These are phyloP conservation scores for Botryotinia calthae DNA, from an alignment of 2,329 filamentous ascomycete species.

Conservation along the genomic window DNA sequence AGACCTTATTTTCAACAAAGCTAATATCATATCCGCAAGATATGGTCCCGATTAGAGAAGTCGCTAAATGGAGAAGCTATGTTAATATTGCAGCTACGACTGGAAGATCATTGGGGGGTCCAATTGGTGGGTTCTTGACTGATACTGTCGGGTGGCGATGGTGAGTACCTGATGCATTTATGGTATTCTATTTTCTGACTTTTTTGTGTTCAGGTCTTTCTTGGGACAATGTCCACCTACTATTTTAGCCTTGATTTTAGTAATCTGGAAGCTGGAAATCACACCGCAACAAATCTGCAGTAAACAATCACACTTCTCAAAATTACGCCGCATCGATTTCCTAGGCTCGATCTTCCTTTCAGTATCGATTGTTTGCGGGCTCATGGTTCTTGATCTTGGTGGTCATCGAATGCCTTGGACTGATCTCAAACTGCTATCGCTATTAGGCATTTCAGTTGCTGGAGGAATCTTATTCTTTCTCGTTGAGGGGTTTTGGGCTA, in stretches of 20 bases:
- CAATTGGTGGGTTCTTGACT: constrained; percentile 56
- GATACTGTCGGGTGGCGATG: constrained; percentile 66
- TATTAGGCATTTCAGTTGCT: constrained; percentile 38
- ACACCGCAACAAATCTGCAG: constrained; percentile 23
- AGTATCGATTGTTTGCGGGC: constrained; percentile 44
- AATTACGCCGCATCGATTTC: constrained; percentile 54
- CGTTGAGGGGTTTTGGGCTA: constrained; percentile 40
- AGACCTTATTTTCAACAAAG: neutral
- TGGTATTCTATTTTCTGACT: neutral
- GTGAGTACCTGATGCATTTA: constrained; percentile 39
- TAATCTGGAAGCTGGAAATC: constrained; percentile 28
- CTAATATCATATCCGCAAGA: constrained; percentile 38
- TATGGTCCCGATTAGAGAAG: constrained; percentile 50
- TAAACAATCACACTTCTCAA: constrained; percentile 23
- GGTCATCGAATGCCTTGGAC: constrained; percentile 45
- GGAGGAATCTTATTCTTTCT: constrained; percentile 23
- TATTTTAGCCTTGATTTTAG: constrained; percentile 47
- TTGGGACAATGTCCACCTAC: constrained; percentile 56
- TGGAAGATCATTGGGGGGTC: constrained; percentile 52
- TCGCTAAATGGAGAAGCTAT: constrained; percentile 53
- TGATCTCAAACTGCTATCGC: constrained; percentile 35
- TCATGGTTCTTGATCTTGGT: constrained; percentile 49
- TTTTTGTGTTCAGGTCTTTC: constrained; percentile 46
- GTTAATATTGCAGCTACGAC: constrained; percentile 52
- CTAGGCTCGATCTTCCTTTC: constrained; percentile 50